Percentiles rank a stretch among this genome's conserved stretches.
Evolutionary conservation across 1,284 basidiomycete species (phyloP).

Genomic region (Pseudozyma thailandica): DNA sequence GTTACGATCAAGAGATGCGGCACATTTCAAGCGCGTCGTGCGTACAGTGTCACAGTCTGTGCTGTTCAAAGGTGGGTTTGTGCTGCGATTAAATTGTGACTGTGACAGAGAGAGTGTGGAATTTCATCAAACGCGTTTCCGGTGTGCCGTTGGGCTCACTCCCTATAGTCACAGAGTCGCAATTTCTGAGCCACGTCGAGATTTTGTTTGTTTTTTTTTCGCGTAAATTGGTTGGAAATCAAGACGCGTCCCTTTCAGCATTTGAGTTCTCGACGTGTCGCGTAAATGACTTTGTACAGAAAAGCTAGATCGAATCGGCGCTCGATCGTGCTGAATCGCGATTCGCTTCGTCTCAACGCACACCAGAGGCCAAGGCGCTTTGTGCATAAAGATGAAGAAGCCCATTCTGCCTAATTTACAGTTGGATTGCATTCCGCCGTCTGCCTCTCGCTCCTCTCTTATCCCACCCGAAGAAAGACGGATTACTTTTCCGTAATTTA

Average conservation of each 20-base stretch:
- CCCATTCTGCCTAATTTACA: too few relatives aligned
- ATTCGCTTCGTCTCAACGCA: too few relatives aligned
- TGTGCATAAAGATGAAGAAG: too few relatives aligned
- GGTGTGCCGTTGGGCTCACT: slow-evolving; percentile 3
- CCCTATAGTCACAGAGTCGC: slow-evolving; percentile 12
- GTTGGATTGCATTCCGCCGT: too few relatives aligned
- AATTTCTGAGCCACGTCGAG: neutral
- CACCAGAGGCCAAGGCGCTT: too few relatives aligned
- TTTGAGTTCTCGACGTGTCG: slow-evolving; percentile 17
- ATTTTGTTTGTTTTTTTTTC: slow-evolving; percentile 10
- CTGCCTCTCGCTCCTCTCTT: too few relatives aligned
- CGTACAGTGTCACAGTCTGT: too few relatives aligned
- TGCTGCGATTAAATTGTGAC: too few relatives aligned
- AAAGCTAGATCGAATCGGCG: slow-evolving; percentile 1
- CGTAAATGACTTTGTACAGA: slow-evolving; percentile 19
- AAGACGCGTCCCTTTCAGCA: slow-evolving; percentile 2
- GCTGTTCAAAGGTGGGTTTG: too few relatives aligned
- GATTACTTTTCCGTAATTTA: too few relatives aligned
- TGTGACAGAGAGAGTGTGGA: slow-evolving; percentile 10
- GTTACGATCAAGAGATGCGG: too few relatives aligned
- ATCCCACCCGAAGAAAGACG: too few relatives aligned
- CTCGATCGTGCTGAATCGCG: neutral
- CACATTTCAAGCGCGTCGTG: slow-evolving; percentile 15
- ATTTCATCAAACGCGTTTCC: slow-evolving; percentile 27
- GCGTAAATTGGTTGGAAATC: slow-evolving; percentile 21